Percentiles rank a stretch among this genome's conserved stretches.
Conservation (phyloP, 1,284 basidiomycete genomes). For the Paramarasmius palmivorus region DNA sequence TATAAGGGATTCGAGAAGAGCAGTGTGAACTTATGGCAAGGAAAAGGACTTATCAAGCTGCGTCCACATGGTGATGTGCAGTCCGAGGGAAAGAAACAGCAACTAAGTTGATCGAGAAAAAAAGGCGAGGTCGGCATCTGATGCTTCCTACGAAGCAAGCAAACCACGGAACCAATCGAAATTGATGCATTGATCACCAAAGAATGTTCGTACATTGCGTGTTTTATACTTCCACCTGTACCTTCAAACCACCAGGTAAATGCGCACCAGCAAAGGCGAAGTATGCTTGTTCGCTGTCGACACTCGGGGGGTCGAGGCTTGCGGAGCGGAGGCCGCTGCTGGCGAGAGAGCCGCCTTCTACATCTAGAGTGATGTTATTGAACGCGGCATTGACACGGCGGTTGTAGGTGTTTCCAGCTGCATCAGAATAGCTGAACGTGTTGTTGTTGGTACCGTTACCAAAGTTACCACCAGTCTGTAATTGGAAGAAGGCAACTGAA, state of each 20-base stretch:
- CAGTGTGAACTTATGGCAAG: neutral
- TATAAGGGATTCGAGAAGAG: too few species aligned
- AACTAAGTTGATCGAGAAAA: too few species aligned
- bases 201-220: too few species aligned
- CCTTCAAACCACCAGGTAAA: neutral
- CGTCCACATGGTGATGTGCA: neutral
- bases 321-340: neutral
- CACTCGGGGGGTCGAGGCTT: neutral
- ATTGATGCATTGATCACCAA: too few species aligned
- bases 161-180: too few species aligned
- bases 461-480: conserved; percentile 39
- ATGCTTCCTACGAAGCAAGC: too few species aligned
- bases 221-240: too few species aligned
- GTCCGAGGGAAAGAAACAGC: too few species aligned
- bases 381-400: conserved; percentile 60
- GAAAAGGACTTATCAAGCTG: neutral
- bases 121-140: too few species aligned
- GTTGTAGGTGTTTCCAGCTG: conserved; percentile 60
- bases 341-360: conserved; percentile 59
- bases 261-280: neutral
- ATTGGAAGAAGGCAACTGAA: conserved; percentile 30
- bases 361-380: conserved; percentile 62
- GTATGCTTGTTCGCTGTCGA: neutral
- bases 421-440: conserved; percentile 61
- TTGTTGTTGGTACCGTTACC: conserved; percentile 58